Conservation (phyloP, 73 alveolate genomes). For the Diophrys appendiculata region DNA sequence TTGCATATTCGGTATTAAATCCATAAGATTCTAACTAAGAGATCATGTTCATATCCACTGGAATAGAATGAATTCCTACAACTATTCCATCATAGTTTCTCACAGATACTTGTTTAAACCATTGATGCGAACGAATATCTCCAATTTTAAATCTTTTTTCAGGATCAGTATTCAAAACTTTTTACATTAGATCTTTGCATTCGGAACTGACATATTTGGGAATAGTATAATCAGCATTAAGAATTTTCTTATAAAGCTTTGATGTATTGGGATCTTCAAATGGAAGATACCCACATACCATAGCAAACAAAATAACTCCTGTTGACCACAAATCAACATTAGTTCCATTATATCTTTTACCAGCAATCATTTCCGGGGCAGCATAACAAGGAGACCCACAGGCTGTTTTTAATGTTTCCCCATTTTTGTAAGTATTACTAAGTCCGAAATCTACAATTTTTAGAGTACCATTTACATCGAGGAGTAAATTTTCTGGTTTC, state of each 20-base stretch:
- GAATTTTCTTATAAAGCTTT: slow-evolving; percentile 78
- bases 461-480: slow-evolving; percentile 73
- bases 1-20: slow-evolving; percentile 73
- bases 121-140: slow-evolving; percentile 79
- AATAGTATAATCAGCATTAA: slow-evolving; percentile 71
- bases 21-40: slow-evolving; percentile 66
- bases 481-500: slow-evolving; percentile 94
- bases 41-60: slow-evolving; percentile 77
- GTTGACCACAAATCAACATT: slow-evolving; percentile 83
- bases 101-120: slow-evolving; percentile 63
- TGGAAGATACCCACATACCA: slow-evolving; percentile 88
- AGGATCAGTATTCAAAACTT: slow-evolving; percentile 83
- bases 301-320: slow-evolving; percentile 84
- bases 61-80: slow-evolving; percentile 13
- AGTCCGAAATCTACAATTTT: slow-evolving; percentile 96
- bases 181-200: slow-evolving; percentile 73
- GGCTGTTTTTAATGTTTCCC: slow-evolving; percentile 89
- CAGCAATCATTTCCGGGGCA: slow-evolving; percentile 96
- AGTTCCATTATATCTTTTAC: slow-evolving; percentile 73
- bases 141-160: slow-evolving; percentile 71
- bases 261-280: slow-evolving; percentile 88
- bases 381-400: slow-evolving; percentile 99
- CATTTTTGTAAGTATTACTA: slow-evolving; percentile 73
- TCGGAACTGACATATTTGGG: slow-evolving; percentile 71
- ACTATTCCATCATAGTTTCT: slow-evolving; percentile 12